Base-by-base conservation (phyloP, 768 basidiomycete genomes). In the Lepiota venenata region DNA sequence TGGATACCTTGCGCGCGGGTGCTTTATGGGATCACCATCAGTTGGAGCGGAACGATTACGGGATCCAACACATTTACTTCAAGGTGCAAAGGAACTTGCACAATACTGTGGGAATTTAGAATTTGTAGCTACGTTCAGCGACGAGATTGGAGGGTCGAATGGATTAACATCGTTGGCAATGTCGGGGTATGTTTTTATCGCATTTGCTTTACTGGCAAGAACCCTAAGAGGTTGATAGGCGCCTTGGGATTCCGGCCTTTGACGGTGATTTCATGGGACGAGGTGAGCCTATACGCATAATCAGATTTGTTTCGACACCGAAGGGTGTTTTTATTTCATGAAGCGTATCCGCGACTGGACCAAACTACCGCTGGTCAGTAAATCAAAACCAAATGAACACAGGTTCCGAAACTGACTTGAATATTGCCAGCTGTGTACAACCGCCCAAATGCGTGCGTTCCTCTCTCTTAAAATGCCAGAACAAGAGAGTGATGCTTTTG, bases 231-330 rank as follows among this genome's bases (percentile, higher is more conserved):
- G 14, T 16, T 16, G 35, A 15, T 37, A 77, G 74, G 63, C 65
- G 71, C 46, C 70, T 68, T 42, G 63, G 65, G 47, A 64, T 78
- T 41, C 74, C 74, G 48, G 68, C 71, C 38, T 63, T 77, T 46
- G 73, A 75, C 60, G 76, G 71, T 3, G 75, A 78, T 63, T 69
- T 76, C 39, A 77, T 78, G 76, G 77, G 75, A 29, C 71, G 77
- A 59, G 69, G 69, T 67, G 25, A 14, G 63, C 54, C 5, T 36
- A 22, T 40, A 60, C 70, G 35, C 68, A 68, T 57, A 71, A 66
- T 5, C 66, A 59, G 25, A 5, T 25, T 49, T 60, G 61, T 62
- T 47, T 62, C 38, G 40, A 44, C 25, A 9, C 20, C 27, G n/a
- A n/a, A n/a, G n/a, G n/a, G n/a, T 38, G 38, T 61, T 58, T 43